phyloP scores from a whole-genome alignment of 495 filamentous ascomycete species.

The Cetradonia linearis region DNA sequence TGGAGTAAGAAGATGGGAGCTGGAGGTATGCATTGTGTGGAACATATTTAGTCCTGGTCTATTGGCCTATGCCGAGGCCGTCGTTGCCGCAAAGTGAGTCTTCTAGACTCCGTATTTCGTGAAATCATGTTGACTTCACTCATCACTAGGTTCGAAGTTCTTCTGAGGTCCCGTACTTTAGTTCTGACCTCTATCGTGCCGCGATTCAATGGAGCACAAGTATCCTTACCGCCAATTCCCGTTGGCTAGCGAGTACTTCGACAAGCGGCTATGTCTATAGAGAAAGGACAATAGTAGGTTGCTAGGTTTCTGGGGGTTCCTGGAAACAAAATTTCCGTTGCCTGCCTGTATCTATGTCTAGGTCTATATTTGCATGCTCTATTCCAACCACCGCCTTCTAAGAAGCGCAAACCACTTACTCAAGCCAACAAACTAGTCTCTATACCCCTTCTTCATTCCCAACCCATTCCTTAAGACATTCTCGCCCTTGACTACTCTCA shows the following conservation, averaged over 20 bases:
- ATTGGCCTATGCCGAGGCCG: not conserved
- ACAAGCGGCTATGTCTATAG: not conserved
- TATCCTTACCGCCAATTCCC: not conserved
- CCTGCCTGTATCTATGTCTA: not conserved
- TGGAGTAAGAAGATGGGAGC: not conserved
- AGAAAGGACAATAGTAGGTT: not conserved
- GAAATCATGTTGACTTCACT: not conserved
- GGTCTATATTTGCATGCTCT: not conserved
- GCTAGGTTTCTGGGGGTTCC: not conserved
- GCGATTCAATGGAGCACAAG: not conserved
- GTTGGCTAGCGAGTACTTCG: not conserved
- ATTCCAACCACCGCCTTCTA: not conserved
- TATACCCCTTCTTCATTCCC: slow-evolving; percentile 25
- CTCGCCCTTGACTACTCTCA: slow-evolving; percentile 55
- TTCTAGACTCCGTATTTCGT: not conserved
- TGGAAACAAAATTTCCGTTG: not conserved
- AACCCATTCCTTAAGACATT: slow-evolving; percentile 43
- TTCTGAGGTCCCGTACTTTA: not conserved
- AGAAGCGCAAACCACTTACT: not conserved
- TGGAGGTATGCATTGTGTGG: not conserved
- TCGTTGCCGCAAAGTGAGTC: not conserved
- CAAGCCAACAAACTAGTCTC: slow-evolving; percentile 18
- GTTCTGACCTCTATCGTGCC: not conserved
- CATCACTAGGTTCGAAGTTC: not conserved
- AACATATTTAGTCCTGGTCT: not conserved